phyloP scores from a whole-genome alignment of 1,139 yeast genomes.

The Sugiyamaella paludigena region DNA sequence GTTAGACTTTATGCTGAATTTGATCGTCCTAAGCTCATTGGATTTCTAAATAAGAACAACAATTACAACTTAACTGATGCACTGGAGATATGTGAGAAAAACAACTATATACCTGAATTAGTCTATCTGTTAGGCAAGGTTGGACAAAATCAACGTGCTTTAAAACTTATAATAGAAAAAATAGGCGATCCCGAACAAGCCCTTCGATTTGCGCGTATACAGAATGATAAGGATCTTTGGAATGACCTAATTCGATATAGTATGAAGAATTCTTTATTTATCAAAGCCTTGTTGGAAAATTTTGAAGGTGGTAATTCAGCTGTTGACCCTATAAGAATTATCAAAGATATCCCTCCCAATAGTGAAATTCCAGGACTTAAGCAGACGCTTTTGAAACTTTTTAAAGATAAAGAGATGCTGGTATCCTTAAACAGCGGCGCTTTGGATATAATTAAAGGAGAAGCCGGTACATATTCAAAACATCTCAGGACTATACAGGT shows the following conservation, averaged over 20 bases:
- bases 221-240: constrained; percentile 78
- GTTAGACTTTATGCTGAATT: constrained; percentile 63
- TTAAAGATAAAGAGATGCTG: constrained; percentile 63
- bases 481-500: constrained; percentile 20
- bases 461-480: constrained; percentile 43
- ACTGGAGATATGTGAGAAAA: constrained; percentile 56
- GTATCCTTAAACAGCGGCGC: constrained; percentile 58
- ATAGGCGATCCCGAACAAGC: constrained; percentile 79
- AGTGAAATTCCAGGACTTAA: constrained; percentile 66
- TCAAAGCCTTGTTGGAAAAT: constrained; percentile 67
- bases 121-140: constrained; percentile 80
- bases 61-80: constrained; percentile 72
- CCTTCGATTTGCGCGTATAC: constrained; percentile 70
- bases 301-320: constrained; percentile 59
- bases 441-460: constrained; percentile 58
- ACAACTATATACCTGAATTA: constrained; percentile 60
- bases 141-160: constrained; percentile 76
- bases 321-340: constrained; percentile 67
- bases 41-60: constrained; percentile 51
- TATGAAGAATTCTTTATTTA: constrained; percentile 67
- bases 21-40: constrained; percentile 51
- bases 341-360: constrained; percentile 60
- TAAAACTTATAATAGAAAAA: constrained; percentile 71
- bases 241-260: constrained; percentile 69
- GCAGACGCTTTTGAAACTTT: constrained; percentile 58